Evolutionary conservation across 306 rosid genomes (phyloP), one percentile per base, ranked within the genome.

Genomic region (Prunus armeniaca): DNA sequence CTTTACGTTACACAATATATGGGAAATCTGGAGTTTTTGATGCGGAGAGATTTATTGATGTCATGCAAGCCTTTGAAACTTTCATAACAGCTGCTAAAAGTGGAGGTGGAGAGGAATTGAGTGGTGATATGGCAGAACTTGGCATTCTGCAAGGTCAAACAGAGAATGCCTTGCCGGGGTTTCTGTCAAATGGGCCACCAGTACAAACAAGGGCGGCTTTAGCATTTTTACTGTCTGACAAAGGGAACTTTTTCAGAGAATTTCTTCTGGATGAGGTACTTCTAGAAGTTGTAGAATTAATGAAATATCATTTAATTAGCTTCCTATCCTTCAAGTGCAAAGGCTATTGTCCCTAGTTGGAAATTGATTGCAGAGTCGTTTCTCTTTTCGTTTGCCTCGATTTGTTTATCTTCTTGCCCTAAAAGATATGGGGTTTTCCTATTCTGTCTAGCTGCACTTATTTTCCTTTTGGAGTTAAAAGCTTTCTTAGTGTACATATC

Each of bases 1-100:
- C 98, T 82, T 84, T 95, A 65, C 96, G 96, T 57, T 95, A 90
- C 82, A 95, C 98, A 65, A 95, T 95, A 72, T 95, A 95, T 80
- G 98, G 98, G 72, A 95, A 89, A 80, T 89, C 96, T 69, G 98
- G 98, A 77, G 89, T 92, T 70, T 95, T 95, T 83, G 87, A 95
- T 68, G 98, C 98, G 32, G 98, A 92, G 83, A 89, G 98, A 86
- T 95, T 95, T 87, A 95, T 92, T 78, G 98, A 92, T 89, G 96
- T 95, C 76, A 95, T 95, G 98, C 98, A 92, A 92, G 97, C 98
- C 79, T 95, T 95, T 19, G 98, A 95, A 74, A 92, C 80, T 87
- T 95, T 95, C 83, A 92, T 92, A 77, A 90, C 97, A 25, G 98
- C 98, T 13, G 97, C 98, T 77, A 95, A 92, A 92, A 95, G 98